These are phyloP conservation scores for Collybia nuda DNA, from an alignment of 768 basidiomycete species.

Conservation along the genomic window DNA sequence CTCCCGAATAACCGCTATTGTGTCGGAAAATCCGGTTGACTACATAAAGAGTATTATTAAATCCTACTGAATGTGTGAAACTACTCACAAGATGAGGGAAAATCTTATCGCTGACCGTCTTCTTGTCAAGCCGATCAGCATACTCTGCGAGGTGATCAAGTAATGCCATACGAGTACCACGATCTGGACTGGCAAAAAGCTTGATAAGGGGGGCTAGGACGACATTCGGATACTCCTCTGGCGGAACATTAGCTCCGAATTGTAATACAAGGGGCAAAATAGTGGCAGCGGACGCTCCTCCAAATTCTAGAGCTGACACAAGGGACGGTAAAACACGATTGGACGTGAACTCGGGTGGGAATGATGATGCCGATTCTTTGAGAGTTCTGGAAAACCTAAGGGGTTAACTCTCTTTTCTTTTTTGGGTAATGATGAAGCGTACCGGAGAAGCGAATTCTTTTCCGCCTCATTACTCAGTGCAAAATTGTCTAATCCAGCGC, in stretches of 20 bases:
- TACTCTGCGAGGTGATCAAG: slow-evolving; percentile 85
- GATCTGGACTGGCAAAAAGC: slow-evolving; percentile 85
- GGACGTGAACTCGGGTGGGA: slow-evolving; percentile 84
- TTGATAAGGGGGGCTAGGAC: slow-evolving; percentile 81
- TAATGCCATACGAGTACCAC: slow-evolving; percentile 92
- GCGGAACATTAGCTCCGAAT: slow-evolving; percentile 69
- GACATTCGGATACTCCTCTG: slow-evolving; percentile 65
- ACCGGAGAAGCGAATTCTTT: slow-evolving; percentile 72
- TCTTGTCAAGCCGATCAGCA: slow-evolving; percentile 84
- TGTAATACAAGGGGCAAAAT: slow-evolving; percentile 86
- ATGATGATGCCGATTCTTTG: slow-evolving; percentile 74
- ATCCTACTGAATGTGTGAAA: neutral
- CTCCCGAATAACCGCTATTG: slow-evolving; percentile 91
- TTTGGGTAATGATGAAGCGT: slow-evolving; percentile 5
- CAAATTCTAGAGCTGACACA: slow-evolving; percentile 73
- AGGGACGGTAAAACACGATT: slow-evolving; percentile 89
- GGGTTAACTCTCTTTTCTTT: slow-evolving; percentile 5
- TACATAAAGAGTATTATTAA: slow-evolving; percentile 25
- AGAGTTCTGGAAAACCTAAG: slow-evolving; percentile 48
- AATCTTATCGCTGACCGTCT: slow-evolving; percentile 80
- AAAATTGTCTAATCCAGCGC: slow-evolving; percentile 84
- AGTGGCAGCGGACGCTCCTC: slow-evolving; percentile 70
- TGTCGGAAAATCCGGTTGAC: slow-evolving; percentile 97
- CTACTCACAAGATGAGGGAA: slow-evolving; percentile 86
- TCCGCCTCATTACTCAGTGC: slow-evolving; percentile 79